Percentiles rank a stretch among this genome's conserved stretches.
phyloP scores from a whole-genome alignment of 139 green algal genomes.

The Coelastrella sp. region DNA sequence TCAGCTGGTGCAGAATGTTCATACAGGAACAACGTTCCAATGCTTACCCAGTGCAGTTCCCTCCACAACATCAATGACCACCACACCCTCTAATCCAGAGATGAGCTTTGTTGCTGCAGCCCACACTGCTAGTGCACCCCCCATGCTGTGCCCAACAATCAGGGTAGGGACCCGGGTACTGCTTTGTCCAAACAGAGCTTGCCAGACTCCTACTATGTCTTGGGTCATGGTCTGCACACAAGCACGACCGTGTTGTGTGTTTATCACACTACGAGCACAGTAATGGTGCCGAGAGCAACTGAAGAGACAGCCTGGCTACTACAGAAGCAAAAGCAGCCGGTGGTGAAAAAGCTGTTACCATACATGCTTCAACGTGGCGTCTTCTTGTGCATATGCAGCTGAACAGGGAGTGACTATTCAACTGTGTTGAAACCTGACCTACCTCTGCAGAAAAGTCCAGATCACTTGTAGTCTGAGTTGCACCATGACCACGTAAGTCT shows the following conservation, averaged over 20 bases:
- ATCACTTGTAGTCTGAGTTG: constrained; percentile 63
- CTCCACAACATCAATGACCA: constrained; percentile 96
- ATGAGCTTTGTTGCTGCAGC: constrained; percentile 69
- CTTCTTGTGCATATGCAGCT: too few relatives aligned
- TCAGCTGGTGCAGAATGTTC: too few relatives aligned
- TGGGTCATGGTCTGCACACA: constrained; percentile 67
- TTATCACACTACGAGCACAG: too few relatives aligned
- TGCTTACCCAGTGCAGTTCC: constrained; percentile 81
- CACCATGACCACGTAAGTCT: constrained; percentile 87
- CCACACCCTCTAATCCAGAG: constrained; percentile 72
- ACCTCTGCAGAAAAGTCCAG: constrained; percentile 78
- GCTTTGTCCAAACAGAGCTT: constrained; percentile 62
- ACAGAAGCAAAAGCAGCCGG: too few relatives aligned
- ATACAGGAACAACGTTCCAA: not conserved
- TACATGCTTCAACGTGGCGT: too few relatives aligned
- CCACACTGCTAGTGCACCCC: constrained; percentile 83
- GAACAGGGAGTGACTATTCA: not conserved
- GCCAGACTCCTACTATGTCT: constrained; percentile 79
- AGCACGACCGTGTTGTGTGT: too few relatives aligned
- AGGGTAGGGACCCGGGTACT: constrained; percentile 60
- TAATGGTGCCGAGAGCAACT: too few relatives aligned
- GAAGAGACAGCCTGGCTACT: too few relatives aligned
- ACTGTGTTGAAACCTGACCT: not conserved
- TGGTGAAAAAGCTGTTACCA: too few relatives aligned
- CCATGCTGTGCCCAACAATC: constrained; percentile 91